Percentiles rank a stretch among this genome's conserved stretches.
Conservation (phyloP, 805 yeast genomes). For the Metschnikowia lachancei region DNA sequence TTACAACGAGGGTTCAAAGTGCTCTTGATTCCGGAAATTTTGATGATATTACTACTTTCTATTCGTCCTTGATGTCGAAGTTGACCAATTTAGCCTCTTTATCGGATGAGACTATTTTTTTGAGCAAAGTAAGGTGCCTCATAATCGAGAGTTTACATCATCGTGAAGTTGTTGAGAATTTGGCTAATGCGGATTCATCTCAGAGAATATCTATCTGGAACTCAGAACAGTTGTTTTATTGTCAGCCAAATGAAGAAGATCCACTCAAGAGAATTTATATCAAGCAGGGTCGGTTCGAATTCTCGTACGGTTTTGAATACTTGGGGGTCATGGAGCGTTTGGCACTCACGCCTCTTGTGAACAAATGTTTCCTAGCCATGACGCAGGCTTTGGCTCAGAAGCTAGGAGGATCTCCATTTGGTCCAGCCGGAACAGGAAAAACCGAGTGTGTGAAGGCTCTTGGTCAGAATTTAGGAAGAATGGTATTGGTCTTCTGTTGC, state of each 20-base stretch:
- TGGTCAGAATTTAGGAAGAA: slow-evolving; percentile 73
- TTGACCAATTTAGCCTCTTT: slow-evolving; percentile 28
- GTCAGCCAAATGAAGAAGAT: slow-evolving; percentile 24
- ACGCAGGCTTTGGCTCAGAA: slow-evolving; percentile 69
- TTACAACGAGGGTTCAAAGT: slow-evolving; percentile 48
- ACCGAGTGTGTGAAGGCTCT: slow-evolving; percentile 87
- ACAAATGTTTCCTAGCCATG: slow-evolving; percentile 63
- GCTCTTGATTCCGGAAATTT: slow-evolving; percentile 14
- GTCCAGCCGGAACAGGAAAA: slow-evolving; percentile 98
- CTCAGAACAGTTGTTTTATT: slow-evolving; percentile 51
- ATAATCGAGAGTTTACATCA: slow-evolving; percentile 68
- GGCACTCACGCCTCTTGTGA: slow-evolving; percentile 73
- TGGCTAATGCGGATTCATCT: slow-evolving; percentile 6
- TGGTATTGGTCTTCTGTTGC: slow-evolving; percentile 86
- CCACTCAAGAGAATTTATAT: slow-evolving; percentile 40
- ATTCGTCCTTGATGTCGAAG: slow-evolving; percentile 15
- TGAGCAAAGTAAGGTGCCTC: slow-evolving; percentile 54
- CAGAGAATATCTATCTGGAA: slow-evolving; percentile 43
- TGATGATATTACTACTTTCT: background rate
- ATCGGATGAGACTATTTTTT: slow-evolving; percentile 23
- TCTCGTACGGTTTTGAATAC: slow-evolving; percentile 77
- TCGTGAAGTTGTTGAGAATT: slow-evolving; percentile 35
- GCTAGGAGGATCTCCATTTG: slow-evolving; percentile 87
- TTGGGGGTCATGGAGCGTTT: slow-evolving; percentile 70
- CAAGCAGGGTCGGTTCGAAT: slow-evolving; percentile 48